Evolutionary conservation across 768 basidiomycete species (phyloP).

Genomic region (Leccinum boreale): DNA sequence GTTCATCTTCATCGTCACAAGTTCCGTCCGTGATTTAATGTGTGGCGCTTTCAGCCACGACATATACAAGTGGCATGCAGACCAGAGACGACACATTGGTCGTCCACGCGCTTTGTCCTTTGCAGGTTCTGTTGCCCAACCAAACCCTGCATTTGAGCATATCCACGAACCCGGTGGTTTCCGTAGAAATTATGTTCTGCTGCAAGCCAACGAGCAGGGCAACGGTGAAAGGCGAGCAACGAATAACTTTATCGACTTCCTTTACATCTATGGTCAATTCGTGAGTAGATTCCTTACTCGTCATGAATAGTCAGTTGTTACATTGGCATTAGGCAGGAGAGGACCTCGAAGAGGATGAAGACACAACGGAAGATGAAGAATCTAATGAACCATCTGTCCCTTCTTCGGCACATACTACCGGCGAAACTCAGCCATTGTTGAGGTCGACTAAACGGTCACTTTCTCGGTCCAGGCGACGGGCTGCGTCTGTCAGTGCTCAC

Average conservation of each 20-base stretch:
- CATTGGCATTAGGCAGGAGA: conserved; percentile 69
- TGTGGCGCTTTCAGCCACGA: conserved; percentile 55
- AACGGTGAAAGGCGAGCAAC: conserved; percentile 57
- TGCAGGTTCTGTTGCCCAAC: conserved; percentile 47
- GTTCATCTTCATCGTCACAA: conserved; percentile 31
- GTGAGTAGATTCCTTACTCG: conserved; percentile 46
- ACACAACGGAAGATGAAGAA: conserved; percentile 58
- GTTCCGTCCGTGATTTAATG: conserved; percentile 15
- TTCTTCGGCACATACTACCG: conserved; percentile 5
- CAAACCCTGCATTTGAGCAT: conserved; percentile 82
- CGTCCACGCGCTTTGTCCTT: conserved; percentile 73
- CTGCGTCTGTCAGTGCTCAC: conserved; percentile 54
- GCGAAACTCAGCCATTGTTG: conserved; percentile 60
- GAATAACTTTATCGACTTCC: conserved; percentile 91
- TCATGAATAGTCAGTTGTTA: background rate
- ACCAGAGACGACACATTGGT: conserved; percentile 56
- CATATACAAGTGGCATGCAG: conserved; percentile 93
- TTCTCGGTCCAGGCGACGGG: conserved; percentile 53
- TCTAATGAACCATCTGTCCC: conserved; percentile 28
- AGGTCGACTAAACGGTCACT: conserved; percentile 37
- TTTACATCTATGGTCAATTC: conserved; percentile 94
- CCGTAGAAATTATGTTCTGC: conserved; percentile 79
- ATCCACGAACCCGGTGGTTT: conserved; percentile 97
- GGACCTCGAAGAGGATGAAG: conserved; percentile 86
- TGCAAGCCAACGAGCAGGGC: conserved; percentile 68